Evolutionary conservation across 495 filamentous ascomycete genomes (phyloP), one percentile per base, ranked within the genome.

Genomic region (Choiromyces venosus): DNA sequence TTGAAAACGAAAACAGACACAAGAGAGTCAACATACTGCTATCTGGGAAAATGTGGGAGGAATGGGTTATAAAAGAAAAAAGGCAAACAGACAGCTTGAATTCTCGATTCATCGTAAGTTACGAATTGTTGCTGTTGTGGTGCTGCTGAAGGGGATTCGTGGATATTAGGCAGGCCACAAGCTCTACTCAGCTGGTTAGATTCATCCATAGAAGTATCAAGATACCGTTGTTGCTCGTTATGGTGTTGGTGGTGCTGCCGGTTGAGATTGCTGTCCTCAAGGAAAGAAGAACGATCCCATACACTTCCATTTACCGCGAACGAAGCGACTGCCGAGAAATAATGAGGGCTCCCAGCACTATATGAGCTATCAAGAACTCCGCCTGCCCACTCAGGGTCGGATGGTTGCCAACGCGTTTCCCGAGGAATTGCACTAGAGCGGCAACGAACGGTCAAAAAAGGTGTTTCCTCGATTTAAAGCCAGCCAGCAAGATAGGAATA

Each of bases 291-390:
- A 67, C 68, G 68, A 42, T 68, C 8, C 25, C 68, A 77, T 37
- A 44, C 66, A 77, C 38, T 69, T 37, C 29, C 69, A 77, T 70
- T 35, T 38, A 73, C 56, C 40, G 66, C 70, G 69, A 77, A 76
- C 19, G 74, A 37, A 61, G 65, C 37, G 64, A 65, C 74, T 66
- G 69, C 61, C 66, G 75, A 33, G 21, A 66, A 61, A 29, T 73
- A 69, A 68, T 72, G 65, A 76, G 75, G 69, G 74, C 40, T 46
- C 36, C 36, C 39, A 64, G 69, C 35, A 39, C 46, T 77, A 77
- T 76, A 77, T 68, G 73, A 72, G 73, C 42, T 61, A 18, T 61
- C 52, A 61, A 33, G 52, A 33, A 61, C 52, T 61, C 52, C 52
- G 12, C 12, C 52, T 12, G 9, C 25, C 52, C 52, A 61, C 25